These are phyloP conservation scores for Paramecium pentaurelia DNA, from an alignment of 73 alveolate genomes.

Conservation along the genomic window DNA sequence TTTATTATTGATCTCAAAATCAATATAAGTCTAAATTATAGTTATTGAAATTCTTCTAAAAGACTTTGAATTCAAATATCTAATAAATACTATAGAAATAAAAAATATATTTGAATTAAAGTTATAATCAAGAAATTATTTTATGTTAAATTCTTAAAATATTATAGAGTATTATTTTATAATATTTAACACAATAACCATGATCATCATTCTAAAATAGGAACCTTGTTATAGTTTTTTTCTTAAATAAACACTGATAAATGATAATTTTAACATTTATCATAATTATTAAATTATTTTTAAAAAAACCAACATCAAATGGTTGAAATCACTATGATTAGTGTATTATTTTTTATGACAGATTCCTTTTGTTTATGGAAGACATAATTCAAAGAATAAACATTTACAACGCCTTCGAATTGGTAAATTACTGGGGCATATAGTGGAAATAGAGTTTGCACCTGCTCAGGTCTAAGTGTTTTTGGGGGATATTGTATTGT, in stretches of 20 bases:
- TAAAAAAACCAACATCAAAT: neutral
- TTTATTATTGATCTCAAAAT: neutral
- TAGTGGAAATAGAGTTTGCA: neutral
- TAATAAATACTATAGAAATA: too few species aligned
- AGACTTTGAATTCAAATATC: neutral
- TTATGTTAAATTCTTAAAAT: too few species aligned
- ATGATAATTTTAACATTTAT: neutral
- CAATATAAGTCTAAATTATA: neutral
- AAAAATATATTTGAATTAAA: too few species aligned
- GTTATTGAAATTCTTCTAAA: neutral
- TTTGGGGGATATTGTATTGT: neutral
- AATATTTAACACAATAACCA: neutral
- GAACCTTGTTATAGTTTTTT: neutral
- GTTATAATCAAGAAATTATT: too few species aligned
- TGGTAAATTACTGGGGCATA: neutral
- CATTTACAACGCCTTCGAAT: neutral
- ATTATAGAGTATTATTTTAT: too few species aligned
- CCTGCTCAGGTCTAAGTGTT: neutral
- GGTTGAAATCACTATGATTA: neutral
- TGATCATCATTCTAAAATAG: too few species aligned
- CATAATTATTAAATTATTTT: neutral
- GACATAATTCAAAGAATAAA: neutral
- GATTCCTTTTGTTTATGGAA: neutral
- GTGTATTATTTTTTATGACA: neutral
- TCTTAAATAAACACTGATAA: neutral